These are phyloP conservation scores for Colletotrichum phormii DNA, from an alignment of 2,329 filamentous ascomycete species.

Conservation along the genomic window DNA sequence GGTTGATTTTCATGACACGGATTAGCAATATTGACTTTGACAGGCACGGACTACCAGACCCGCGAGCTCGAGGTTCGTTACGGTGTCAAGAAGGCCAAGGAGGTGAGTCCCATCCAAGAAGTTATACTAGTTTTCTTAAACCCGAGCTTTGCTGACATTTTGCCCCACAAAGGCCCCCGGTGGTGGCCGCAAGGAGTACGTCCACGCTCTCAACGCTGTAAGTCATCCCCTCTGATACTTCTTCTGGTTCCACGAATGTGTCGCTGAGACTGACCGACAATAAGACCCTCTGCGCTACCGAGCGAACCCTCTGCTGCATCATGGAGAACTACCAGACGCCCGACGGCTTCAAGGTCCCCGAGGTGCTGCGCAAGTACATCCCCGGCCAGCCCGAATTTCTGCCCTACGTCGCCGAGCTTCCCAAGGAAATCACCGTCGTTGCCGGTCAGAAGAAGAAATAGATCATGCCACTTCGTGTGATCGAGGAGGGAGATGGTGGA, in stretches of 20 bases:
- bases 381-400: slow-evolving; percentile 91
- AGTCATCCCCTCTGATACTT: slow-evolving; percentile 65
- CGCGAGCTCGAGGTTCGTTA: slow-evolving; percentile 93
- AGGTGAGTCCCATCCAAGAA: slow-evolving; percentile 5
- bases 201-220: slow-evolving; percentile 86
- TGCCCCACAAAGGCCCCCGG: slow-evolving; percentile 31
- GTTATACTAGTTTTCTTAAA: background rate
- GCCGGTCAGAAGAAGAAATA: slow-evolving; percentile 43
- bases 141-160: background rate
- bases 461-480: slow-evolving; percentile 36
- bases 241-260: background rate
- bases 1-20: slow-evolving; percentile 56
- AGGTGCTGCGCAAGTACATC: slow-evolving; percentile 88
- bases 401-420: slow-evolving; percentile 86
- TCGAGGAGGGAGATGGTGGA: slow-evolving; percentile 36
- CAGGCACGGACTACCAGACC: slow-evolving; percentile 74
- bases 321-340: slow-evolving; percentile 97
- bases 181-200: slow-evolving; percentile 81
- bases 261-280: slow-evolving; percentile 51
- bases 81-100: slow-evolving; percentile 75
- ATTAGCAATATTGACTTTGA: background rate
- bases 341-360: slow-evolving; percentile 84
- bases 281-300: slow-evolving; percentile 84
- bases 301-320: slow-evolving; percentile 91
- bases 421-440: slow-evolving; percentile 69